Conservation (phyloP, 352 stramenopile species). For the Lagenidium giganteum region DNA sequence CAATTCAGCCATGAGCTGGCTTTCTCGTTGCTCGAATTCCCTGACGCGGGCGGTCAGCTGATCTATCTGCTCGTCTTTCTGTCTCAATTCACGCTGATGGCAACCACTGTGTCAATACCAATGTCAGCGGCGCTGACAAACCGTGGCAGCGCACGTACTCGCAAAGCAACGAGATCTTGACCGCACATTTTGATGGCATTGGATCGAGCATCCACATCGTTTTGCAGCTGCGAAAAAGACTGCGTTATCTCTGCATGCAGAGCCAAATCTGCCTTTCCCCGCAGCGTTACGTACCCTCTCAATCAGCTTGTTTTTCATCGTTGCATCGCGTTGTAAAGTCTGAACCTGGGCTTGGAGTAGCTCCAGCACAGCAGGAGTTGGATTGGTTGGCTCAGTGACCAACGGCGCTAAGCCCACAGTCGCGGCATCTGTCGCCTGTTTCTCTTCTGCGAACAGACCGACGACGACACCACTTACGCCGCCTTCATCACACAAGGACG, state of each 20-base stretch:
- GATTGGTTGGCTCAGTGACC: too few relatives aligned
- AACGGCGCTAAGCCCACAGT: too few relatives aligned
- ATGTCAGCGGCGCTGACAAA: too few relatives aligned
- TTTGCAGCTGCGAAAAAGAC: conserved; percentile 38
- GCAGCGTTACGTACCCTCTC: conserved; percentile 9
- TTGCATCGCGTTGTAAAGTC: too few relatives aligned
- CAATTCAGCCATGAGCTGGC: conserved; percentile 32
- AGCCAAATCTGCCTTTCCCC: conserved; percentile 1
- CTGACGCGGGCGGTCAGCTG: conserved; percentile 28
- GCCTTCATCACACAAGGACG: conserved; percentile 67
- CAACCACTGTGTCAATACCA: background rate
- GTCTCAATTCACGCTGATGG: background rate
- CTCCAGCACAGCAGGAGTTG: too few relatives aligned
- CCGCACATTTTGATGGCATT: conserved; percentile 57
- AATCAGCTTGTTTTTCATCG: conserved; percentile 27
- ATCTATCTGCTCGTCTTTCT: conserved; percentile 33
- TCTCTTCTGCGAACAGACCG: conserved; percentile 14
- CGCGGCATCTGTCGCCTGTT: background rate
- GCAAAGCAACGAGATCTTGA: conserved; percentile 47
- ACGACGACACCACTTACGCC: conserved; percentile 53
- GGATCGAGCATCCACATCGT: conserved; percentile 45
- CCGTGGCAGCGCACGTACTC: conserved; percentile 28
- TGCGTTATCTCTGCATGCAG: conserved; percentile 8
- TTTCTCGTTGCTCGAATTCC: conserved; percentile 28
- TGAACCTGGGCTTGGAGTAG: too few relatives aligned